Base-by-base conservation (phyloP, 257 asterid species). In the Datura wrightii region DNA sequence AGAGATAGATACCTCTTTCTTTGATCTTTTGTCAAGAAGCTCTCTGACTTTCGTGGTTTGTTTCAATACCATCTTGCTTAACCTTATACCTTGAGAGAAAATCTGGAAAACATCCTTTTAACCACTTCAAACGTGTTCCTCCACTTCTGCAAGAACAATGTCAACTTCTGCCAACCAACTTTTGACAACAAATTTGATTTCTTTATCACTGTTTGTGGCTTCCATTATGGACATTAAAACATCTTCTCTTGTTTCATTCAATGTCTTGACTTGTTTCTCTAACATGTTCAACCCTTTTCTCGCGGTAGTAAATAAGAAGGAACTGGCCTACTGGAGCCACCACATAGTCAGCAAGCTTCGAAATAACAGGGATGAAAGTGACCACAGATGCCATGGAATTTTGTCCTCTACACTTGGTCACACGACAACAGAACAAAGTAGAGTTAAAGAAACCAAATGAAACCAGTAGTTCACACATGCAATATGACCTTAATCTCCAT, bases 51-150 rank as follows among this genome's bases (percentile, higher is more conserved):
- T 56, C 56, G 24, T n/a, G n/a, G 70, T 63, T 41, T 18, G 39
- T 53, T 54, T 41, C 24, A 8, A 10, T 19, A 70, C 84, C 46
- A 37, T 55, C 15, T 56, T 59, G 58, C 84, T 85, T 79, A n/a
- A 85, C 58, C 79, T 81, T 37, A 48, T 85, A 85, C 16, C 80
- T 79, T 31, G 62, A 31, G 55, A n/a, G n/a, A 74, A 56, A 59
- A 72, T 48, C 66, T 10, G 83, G 86, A 59, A 4, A 84, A 31
- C 71, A 46, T 10, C 82, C 50, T 4, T 50, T 44, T 5, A 60
- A 78, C 46, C 62, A 60, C 10, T 37, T 60, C 76, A 58, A 74
- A 37, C 79, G 24, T 9, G 16, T 36, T n/a, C 11, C 39, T 79
- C 48, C 52, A 52, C 67, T 11, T 13, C 79, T 52, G 19, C 65